A percentile compares a stretch with the other conserved stretches of the same genome.
Conservation (phyloP, 2,329 filamentous ascomycete genomes). For the Drechslerella stenobrocha region DNA sequence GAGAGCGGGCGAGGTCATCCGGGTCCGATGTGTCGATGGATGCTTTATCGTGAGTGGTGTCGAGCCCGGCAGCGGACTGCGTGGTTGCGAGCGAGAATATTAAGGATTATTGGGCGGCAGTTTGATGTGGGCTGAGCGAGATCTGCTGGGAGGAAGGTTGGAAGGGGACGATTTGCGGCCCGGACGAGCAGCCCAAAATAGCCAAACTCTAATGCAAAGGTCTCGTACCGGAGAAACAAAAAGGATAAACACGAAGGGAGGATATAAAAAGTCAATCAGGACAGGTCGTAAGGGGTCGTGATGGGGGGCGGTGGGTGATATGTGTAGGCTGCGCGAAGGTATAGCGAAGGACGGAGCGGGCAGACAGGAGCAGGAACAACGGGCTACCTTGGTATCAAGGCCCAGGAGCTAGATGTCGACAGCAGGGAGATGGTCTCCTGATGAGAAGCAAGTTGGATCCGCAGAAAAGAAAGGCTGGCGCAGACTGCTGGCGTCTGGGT, state of each 20-base stretch:
- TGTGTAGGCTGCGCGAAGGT: not conserved
- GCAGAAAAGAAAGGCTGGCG: slow-evolving; percentile 1
- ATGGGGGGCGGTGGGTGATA: not conserved
- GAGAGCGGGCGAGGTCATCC: not conserved
- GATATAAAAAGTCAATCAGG: slow-evolving; percentile 2
- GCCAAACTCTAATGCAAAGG: not conserved
- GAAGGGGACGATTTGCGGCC: not conserved
- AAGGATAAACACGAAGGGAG: not conserved
- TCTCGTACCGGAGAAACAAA: not conserved
- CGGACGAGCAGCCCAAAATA: not conserved
- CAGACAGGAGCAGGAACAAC: slow-evolving; percentile 7
- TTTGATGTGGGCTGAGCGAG: not conserved
- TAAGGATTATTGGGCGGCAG: not conserved
- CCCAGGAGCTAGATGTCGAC: not conserved
- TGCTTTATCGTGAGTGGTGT: not conserved
- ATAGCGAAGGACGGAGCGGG: not conserved
- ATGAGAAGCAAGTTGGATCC: not conserved
- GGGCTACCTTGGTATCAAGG: not conserved
- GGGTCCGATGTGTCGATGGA: not conserved
- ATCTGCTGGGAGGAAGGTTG: slow-evolving; percentile 5
- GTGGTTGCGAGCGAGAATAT: too few species aligned
- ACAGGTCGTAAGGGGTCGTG: slow-evolving; percentile 2
- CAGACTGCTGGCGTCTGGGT: slow-evolving; percentile 6
- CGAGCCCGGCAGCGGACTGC: too few species aligned
- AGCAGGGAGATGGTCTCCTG: not conserved